Evolutionary conservation across 164 flowering plant species (phyloP).

Genomic region (Brasenia schreberi): DNA sequence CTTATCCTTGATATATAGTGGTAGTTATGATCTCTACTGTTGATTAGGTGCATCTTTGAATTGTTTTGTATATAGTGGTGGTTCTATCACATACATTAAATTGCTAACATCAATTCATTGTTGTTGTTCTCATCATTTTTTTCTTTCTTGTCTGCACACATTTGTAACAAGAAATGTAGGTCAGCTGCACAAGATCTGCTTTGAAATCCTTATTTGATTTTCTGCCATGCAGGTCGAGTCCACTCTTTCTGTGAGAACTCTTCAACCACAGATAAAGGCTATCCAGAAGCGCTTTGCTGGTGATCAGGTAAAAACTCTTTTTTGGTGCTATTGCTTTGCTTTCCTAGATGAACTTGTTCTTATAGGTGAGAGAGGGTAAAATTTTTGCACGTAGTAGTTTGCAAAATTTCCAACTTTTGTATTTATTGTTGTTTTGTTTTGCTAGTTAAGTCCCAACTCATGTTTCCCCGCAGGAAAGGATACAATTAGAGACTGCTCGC

Average conservation of each 20-base stretch:
- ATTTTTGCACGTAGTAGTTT: not conserved
- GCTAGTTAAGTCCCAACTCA: not conserved
- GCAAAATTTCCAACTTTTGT: not conserved
- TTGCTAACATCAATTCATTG: not conserved
- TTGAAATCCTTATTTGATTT: not conserved
- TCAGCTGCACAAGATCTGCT: not conserved
- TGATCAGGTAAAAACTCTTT: constrained; percentile 44
- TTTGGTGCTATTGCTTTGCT: not conserved
- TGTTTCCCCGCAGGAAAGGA: constrained; percentile 56
- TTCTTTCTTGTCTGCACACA: too few relatives aligned
- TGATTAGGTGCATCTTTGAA: too few relatives aligned
- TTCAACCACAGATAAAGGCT: constrained; percentile 87
- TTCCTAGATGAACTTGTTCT: not conserved
- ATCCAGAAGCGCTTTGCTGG: constrained; percentile 84
- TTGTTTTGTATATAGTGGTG: too few relatives aligned
- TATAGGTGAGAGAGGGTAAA: not conserved
- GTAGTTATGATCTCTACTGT: too few relatives aligned
- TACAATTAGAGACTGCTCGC: constrained; percentile 89
- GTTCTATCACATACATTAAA: not conserved
- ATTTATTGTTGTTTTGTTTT: too few relatives aligned
- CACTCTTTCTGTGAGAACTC: constrained; percentile 84
- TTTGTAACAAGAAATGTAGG: too few relatives aligned
- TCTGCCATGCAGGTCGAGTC: constrained; percentile 59
- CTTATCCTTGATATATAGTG: too few relatives aligned
- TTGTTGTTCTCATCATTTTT: not conserved